Base-by-base conservation (phyloP, 1,139 yeast species). In the Yamadazyma sp. region DNA sequence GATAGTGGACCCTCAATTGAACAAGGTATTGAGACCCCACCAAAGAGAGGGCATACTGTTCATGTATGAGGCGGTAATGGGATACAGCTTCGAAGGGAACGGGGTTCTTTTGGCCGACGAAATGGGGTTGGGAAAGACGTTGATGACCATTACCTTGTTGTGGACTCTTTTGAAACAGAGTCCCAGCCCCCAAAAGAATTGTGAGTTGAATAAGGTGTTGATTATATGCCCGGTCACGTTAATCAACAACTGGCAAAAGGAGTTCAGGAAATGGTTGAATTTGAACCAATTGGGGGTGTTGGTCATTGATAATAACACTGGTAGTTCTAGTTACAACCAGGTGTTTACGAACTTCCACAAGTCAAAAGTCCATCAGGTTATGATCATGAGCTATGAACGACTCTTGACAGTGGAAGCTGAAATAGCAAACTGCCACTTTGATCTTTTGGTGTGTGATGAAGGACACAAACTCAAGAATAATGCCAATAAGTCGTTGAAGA, bases 71-170 rank as follows among this genome's bases (percentile, higher is more conserved):
- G 87, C 96, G 50, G 73, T 89, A 2, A 78, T 85, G 82, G 95
- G 95, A 0, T 62, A 72, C 43, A 64, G 71, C 18, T 60, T 61
- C 22, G 57, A 64, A n/a, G 86, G 83, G 2, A 56, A 65, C 34
- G 97, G 98, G 0, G 92, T 94, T 2, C 64, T 92, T 6, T 61
- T 92, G 35, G 98, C 98, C 0, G 98, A 92, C 59, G 97, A 92
- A 54, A 92, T 92, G 98, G 98, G 98, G 0, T 67, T 92, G 18
- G 99, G 99, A 0, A 92, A 92, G 55, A 90, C 97, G 0, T 62
- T 92, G 26, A 89, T 84, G 78, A 80, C 97, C 0, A 90, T 92
- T 4, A 56, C 95, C 0, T 57, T 89, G 26, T 72, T 92, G 3
- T 88, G 96, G 95, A 88, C 96, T 0, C 60, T 94, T 15, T 58